phyloP scores from a whole-genome alignment of 345 rosid genomes.

The Gossypium rotundifolium region DNA sequence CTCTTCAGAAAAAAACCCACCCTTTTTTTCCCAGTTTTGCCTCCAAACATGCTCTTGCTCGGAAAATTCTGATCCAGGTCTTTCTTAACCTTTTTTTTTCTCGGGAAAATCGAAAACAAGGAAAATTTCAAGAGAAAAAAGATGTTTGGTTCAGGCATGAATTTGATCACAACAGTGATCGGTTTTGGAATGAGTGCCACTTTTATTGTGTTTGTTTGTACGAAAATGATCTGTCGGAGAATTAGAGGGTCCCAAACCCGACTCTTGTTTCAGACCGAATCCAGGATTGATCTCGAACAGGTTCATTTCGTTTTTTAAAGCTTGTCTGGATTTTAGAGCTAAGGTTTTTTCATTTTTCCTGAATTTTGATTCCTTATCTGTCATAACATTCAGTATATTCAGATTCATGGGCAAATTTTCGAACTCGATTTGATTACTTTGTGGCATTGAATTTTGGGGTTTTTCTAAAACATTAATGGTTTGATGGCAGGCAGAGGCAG shows the following conservation, averaged over 20 bases:
- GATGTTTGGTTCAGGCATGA: constrained; percentile 44
- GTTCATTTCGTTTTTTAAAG: not conserved
- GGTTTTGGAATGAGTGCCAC: constrained; percentile 68
- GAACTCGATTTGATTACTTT: not conserved
- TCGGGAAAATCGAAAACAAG: not conserved
- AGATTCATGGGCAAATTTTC: too few species aligned
- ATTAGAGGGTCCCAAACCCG: constrained; percentile 29
- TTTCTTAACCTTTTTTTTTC: not conserved
- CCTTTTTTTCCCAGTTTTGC: not conserved
- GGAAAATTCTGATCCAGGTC: constrained; percentile 1
- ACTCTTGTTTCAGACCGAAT: constrained; percentile 37
- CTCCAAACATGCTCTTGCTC: not conserved
- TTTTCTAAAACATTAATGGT: not conserved
- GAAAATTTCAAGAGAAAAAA: not conserved
- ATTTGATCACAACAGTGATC: constrained; percentile 51
- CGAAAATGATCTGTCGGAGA: constrained; percentile 57
- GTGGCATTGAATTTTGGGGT: not conserved
- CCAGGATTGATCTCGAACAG: constrained; percentile 51
- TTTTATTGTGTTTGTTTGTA: constrained; percentile 56
- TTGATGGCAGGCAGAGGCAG: constrained; percentile 39
- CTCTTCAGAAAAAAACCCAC: not conserved
- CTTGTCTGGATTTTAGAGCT: not conserved
- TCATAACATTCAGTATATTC: too few species aligned
- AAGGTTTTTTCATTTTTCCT: too few species aligned
- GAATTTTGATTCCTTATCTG: not conserved